phyloP scores from a whole-genome alignment of 768 basidiomycete genomes.

The Kockovaella imperatae region DNA sequence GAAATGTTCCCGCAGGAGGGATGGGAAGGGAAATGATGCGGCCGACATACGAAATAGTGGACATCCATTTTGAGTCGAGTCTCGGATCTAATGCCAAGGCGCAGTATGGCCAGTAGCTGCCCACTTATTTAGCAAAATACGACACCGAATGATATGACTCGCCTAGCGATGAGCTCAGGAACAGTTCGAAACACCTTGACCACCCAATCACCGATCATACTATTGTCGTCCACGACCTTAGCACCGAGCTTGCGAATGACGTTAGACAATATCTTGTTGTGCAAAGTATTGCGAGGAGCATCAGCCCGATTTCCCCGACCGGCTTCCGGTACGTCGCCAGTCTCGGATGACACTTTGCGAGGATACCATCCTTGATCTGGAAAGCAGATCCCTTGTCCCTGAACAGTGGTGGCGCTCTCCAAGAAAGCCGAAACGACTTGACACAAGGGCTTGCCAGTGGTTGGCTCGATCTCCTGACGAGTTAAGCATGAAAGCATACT shows the following conservation, averaged over 20 bases:
- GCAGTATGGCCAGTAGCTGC: slow-evolving; percentile 43
- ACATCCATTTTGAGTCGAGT: slow-evolving; percentile 58
- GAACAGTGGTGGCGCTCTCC: slow-evolving; percentile 69
- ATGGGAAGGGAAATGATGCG: slow-evolving; percentile 68
- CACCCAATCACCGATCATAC: slow-evolving; percentile 73
- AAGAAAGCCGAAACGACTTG: slow-evolving; percentile 82
- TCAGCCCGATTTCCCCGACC: slow-evolving; percentile 45
- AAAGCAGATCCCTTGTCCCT: slow-evolving; percentile 80
- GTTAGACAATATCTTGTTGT: slow-evolving; percentile 76
- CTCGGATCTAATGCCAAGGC: slow-evolving; percentile 39
- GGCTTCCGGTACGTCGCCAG: slow-evolving; percentile 47
- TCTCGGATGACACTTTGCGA: slow-evolving; percentile 51
- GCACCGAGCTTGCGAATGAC: slow-evolving; percentile 56
- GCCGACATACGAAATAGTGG: slow-evolving; percentile 76
- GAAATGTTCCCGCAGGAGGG: slow-evolving; percentile 58
- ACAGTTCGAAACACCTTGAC: slow-evolving; percentile 71
- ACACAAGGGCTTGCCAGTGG: slow-evolving; percentile 49
- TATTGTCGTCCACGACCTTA: slow-evolving; percentile 76
- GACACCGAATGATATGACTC: slow-evolving; percentile 22
- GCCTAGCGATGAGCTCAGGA: slow-evolving; percentile 79
- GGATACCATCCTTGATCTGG: slow-evolving; percentile 85
- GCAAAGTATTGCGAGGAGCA: slow-evolving; percentile 31
- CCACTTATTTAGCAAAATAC: background rate
- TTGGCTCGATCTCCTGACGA: slow-evolving; percentile 52
- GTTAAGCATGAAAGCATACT: slow-evolving; percentile 67